Base-by-base conservation (phyloP, 2,329 filamentous ascomycete species). In the Pyrenophora seminiperda region DNA sequence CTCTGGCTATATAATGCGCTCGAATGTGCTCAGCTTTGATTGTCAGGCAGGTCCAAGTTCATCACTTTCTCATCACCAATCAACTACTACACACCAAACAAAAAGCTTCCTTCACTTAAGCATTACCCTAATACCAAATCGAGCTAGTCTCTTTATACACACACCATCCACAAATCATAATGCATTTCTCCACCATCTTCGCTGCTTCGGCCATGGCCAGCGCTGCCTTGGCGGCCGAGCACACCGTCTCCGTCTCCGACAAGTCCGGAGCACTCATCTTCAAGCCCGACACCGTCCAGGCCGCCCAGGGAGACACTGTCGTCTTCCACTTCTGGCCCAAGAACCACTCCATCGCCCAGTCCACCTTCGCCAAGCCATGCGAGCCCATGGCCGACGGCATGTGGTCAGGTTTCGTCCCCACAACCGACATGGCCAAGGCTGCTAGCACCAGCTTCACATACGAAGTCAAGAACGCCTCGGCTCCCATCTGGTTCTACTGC, bases 401-500 rank as follows among this genome's bases (percentile, higher is more conserved):
- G 64, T 74, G 67, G 68, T 72, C 68, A 3, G 72, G 72, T 33
- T 74, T 65, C 50, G 64, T 74, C 7, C 66, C 67, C 15, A 65
- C 62, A 20, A 56, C 53, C 33, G 54, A 57, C 27, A 60, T 56
- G n/a, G 48, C 56, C 9, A 59, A 53, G 10, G 66, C 61, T 9
- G 59, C 68, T 10, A 50, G 58, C 33, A 59, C 47, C 38, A 66
- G 64, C 5, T 75, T 70, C 60, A 64, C 59, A 37, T 63, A 68
- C 51, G 62, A 61, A 11, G 68, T 75, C 48, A 69, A 42, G 10
- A 71, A 74, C 38, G 68, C 65, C 31, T 70, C 69, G 11, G 54
- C 62, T 11, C 73, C 73, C n/a, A 59, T 73, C 52, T 73, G 71
- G 67, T 72, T 71, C 62, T 75, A 75, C 65, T 75, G 73, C 65